Percentiles rank a stretch among this genome's conserved stretches.
phyloP scores from a whole-genome alignment of 139 green algal species.

The Chara braunii region DNA sequence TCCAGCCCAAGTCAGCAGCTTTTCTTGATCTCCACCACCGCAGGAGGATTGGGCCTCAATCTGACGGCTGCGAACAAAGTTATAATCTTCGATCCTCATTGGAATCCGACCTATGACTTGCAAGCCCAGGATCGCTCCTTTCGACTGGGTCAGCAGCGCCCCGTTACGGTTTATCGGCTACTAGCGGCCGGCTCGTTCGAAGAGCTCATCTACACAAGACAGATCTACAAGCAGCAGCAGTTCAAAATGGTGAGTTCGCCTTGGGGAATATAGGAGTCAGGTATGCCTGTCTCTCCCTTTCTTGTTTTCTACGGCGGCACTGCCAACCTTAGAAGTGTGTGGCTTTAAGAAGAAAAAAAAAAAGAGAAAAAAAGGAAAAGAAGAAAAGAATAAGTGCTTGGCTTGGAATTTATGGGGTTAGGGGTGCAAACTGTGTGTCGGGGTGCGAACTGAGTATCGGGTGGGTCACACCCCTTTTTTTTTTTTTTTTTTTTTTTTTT shows the following conservation, averaged over 20 bases:
- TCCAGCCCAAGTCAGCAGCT: slow-evolving; percentile 4
- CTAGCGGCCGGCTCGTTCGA: slow-evolving; percentile 58
- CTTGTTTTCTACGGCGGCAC: no score
- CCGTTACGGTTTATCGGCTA: slow-evolving; percentile 70
- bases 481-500: no score
- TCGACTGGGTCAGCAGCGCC: slow-evolving; percentile 63
- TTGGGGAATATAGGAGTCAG: no score
- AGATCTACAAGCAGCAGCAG: slow-evolving; percentile 38
- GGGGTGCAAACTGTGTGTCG: no score
- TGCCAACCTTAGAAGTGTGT: no score
- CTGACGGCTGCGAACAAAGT: slow-evolving; percentile 59
- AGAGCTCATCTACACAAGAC: slow-evolving; percentile 35
- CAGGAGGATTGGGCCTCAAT: slow-evolving; percentile 56
- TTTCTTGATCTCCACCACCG: slow-evolving; percentile 38
- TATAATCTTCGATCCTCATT: slow-evolving; percentile 70
- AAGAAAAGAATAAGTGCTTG: no score
- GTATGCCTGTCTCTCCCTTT: no score
- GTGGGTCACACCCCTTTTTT: no score
- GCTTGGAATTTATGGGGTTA: no score
- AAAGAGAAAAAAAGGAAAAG: no score
- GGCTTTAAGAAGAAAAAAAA: no score
- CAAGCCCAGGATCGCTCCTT: slow-evolving; percentile 68
- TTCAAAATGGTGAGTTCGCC: slow-evolving; percentile 10
- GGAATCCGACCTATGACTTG: slow-evolving; percentile 43
- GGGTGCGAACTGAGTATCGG: no score